phyloP scores from a whole-genome alignment of 805 yeast species.

The Yueomyces sinensis region DNA sequence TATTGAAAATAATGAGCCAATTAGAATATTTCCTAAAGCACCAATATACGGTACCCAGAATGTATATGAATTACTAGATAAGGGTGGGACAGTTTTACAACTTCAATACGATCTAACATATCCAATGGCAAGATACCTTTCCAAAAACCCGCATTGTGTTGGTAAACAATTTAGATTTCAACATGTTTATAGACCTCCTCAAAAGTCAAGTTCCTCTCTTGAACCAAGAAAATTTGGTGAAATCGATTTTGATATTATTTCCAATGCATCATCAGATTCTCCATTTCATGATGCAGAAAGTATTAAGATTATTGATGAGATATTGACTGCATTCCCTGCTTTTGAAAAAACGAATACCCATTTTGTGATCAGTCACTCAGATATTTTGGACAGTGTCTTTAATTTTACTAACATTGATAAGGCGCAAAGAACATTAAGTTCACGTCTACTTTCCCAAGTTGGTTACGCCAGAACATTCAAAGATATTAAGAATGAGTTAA shows the following conservation, averaged over 20 bases:
- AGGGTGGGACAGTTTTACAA: constrained; percentile 78
- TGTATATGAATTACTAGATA: constrained; percentile 71
- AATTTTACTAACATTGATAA: constrained; percentile 73
- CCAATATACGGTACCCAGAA: constrained; percentile 53
- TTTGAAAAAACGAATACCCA: constrained; percentile 42
- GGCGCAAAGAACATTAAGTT: constrained; percentile 57
- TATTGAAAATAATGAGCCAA: constrained; percentile 51
- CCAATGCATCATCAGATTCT: constrained; percentile 33
- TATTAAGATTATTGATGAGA: constrained; percentile 67
- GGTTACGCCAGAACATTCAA: constrained; percentile 56
- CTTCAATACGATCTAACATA: constrained; percentile 80
- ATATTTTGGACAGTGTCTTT: constrained; percentile 59
- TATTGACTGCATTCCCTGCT: constrained; percentile 52
- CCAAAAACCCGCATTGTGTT: constrained; percentile 36
- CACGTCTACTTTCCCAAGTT: constrained; percentile 60
- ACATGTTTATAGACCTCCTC: constrained; percentile 64
- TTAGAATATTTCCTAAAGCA: constrained; percentile 69
- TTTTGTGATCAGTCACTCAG: constrained; percentile 68
- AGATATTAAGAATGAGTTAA: constrained; percentile 42
- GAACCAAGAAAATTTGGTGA: constrained; percentile 72
- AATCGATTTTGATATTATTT: constrained; percentile 71
- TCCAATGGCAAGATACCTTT: constrained; percentile 78
- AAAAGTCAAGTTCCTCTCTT: constrained; percentile 37
- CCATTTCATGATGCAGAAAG: constrained; percentile 78
- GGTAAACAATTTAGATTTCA: constrained; percentile 62